A percentile compares a stretch with the other conserved stretches of the same genome.
phyloP scores from a whole-genome alignment of 2,329 filamentous ascomycete species.

The Exophiala mesophila region DNA sequence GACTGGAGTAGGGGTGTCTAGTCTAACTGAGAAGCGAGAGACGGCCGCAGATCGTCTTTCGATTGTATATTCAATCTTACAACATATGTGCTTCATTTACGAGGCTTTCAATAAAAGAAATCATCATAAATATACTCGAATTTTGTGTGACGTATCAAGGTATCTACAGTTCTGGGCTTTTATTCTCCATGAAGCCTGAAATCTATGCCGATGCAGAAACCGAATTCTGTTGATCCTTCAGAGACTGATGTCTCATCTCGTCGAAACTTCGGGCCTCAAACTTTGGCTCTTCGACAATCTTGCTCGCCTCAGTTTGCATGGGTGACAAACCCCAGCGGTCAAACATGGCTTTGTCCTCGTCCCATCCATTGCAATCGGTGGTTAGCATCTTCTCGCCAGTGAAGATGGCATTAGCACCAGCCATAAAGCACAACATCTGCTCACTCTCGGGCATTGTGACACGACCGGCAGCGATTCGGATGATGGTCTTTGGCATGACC shows the following conservation, averaged over 20 bases:
- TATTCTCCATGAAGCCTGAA: too few species aligned
- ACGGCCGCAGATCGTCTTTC: too few species aligned
- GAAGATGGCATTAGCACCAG: conserved; percentile 89
- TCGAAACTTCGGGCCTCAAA: conserved; percentile 25
- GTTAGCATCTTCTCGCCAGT: conserved; percentile 95
- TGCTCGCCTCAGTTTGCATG: conserved; percentile 52
- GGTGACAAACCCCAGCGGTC: conserved; percentile 73
- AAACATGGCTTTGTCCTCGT: conserved; percentile 81
- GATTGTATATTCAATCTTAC: too few species aligned
- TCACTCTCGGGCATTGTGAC: conserved; percentile 83
- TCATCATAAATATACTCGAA: background rate
- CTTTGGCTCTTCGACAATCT: conserved; percentile 24
- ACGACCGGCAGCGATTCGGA: conserved; percentile 77
- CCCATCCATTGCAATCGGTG: conserved; percentile 85
- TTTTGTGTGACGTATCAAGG: too few species aligned
- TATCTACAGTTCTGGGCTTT: too few species aligned
- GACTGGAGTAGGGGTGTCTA: too few species aligned
- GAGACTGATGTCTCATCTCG: conserved; percentile 13
- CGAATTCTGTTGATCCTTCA: background rate
- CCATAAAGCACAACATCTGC: conserved; percentile 84
- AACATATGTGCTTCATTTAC: too few species aligned
- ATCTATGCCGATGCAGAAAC: too few species aligned
- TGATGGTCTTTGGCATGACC: conserved; percentile 78
- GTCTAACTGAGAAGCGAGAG: too few species aligned
- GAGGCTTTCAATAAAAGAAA: too few species aligned